Conservation (phyloP, 768 basidiomycete genomes). For the Mrakia frigida region DNA sequence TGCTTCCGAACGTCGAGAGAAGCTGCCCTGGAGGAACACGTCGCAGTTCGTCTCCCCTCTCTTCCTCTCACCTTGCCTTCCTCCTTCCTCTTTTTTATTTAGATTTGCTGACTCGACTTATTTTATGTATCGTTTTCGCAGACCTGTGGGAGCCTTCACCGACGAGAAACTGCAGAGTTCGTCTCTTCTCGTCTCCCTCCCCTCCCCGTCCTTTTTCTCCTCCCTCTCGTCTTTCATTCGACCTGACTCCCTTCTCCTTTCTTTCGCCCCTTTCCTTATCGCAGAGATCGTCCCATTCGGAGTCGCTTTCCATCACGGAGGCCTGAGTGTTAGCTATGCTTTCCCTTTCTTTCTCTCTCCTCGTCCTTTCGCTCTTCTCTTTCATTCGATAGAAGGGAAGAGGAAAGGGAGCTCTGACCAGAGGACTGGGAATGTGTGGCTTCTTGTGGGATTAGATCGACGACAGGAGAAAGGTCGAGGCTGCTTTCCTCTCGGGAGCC, state of each 20-base stretch:
- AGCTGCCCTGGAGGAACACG: constrained; percentile 66
- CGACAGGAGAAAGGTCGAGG: constrained; percentile 70
- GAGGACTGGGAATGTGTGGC: background rate
- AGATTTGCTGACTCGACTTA: too few species aligned
- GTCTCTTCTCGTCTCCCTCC: constrained; percentile 31
- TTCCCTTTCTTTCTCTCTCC: too few species aligned
- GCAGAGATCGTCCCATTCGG: constrained; percentile 64
- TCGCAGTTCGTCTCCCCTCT: constrained; percentile 47
- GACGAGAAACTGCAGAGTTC: constrained; percentile 65
- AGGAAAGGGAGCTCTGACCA: background rate
- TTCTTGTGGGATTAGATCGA: constrained; percentile 43
- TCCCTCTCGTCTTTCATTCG: constrained; percentile 44
- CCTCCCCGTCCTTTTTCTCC: background rate
- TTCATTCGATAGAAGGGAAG: too few species aligned
- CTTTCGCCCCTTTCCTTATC: background rate
- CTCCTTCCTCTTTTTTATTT: constrained; percentile 6
- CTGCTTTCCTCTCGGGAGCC: constrained; percentile 60
- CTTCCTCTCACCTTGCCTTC: background rate
- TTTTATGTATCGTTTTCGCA: constrained; percentile 40
- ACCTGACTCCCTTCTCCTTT: constrained; percentile 50
- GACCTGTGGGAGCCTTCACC: constrained; percentile 56
- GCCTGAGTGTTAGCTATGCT: constrained; percentile 49
- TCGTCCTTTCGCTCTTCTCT: too few species aligned
- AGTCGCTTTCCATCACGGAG: constrained; percentile 89
- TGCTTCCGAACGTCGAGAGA: constrained; percentile 40